These are phyloP conservation scores for Aspergillus ochraceoroseus DNA, from an alignment of 2,329 filamentous ascomycete genomes.

Conservation along the genomic window DNA sequence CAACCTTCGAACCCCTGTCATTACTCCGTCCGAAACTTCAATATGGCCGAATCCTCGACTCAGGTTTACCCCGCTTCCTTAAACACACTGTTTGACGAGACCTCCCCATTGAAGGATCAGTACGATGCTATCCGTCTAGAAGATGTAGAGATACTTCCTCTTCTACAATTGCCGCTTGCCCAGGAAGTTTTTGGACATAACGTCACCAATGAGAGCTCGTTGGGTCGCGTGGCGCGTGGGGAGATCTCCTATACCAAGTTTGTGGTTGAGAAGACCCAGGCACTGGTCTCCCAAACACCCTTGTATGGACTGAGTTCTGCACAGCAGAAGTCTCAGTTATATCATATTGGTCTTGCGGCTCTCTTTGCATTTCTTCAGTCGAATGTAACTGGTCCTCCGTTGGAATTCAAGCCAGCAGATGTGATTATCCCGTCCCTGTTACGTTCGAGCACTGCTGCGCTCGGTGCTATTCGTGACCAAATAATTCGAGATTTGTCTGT, in stretches of 20 bases:
- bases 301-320: slow-evolving; percentile 23
- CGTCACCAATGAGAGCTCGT: slow-evolving; percentile 23
- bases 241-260: slow-evolving; percentile 39
- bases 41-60: slow-evolving; percentile 26
- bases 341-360: slow-evolving; percentile 61
- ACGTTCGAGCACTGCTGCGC: slow-evolving; percentile 37
- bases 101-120: slow-evolving; percentile 24
- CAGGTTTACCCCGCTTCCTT: slow-evolving; percentile 27
- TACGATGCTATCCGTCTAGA: slow-evolving; percentile 37
- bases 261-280: slow-evolving; percentile 33
- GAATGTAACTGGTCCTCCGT: slow-evolving; percentile 79
- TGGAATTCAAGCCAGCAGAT: slow-evolving; percentile 54
- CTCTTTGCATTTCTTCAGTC: slow-evolving; percentile 77
- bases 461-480: slow-evolving; percentile 49
- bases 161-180: slow-evolving; percentile 37
- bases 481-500: slow-evolving; percentile 66
- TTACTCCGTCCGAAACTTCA: neutral
- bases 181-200: slow-evolving; percentile 39
- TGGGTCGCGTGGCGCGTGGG: slow-evolving; percentile 30
- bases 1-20: neutral
- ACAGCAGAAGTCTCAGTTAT: slow-evolving; percentile 37
- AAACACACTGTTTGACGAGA: slow-evolving; percentile 32
- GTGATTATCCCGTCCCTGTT: slow-evolving; percentile 46
- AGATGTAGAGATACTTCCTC: slow-evolving; percentile 31
- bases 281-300: slow-evolving; percentile 18